phyloP scores from a whole-genome alignment of 1,284 basidiomycete genomes.

The Megacollybia platyphylla region DNA sequence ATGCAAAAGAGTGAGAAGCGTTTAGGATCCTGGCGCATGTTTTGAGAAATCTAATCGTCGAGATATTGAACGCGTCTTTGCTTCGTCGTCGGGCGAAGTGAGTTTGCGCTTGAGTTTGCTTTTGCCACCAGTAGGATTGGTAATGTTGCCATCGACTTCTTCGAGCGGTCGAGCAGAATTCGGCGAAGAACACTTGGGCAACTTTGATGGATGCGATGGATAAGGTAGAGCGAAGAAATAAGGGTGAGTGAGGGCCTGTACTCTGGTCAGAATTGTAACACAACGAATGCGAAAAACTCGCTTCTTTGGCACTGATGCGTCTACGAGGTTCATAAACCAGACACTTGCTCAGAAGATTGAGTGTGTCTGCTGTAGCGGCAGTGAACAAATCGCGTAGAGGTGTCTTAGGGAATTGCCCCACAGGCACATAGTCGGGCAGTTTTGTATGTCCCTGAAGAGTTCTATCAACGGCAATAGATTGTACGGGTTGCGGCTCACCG shows the following conservation, averaged over 20 bases:
- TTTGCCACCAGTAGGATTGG: slow-evolving; percentile 18
- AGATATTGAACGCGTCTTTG: slow-evolving; percentile 30
- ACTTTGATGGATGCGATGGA: slow-evolving; percentile 70
- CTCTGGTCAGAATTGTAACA: neutral
- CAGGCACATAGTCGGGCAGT: slow-evolving; percentile 80
- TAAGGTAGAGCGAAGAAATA: slow-evolving; percentile 73
- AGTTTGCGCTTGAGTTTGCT: slow-evolving; percentile 31
- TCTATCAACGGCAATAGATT: slow-evolving; percentile 1
- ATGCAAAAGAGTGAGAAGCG: slow-evolving; percentile 5
- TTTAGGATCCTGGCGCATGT: slow-evolving; percentile 17
- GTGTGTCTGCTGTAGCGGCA: slow-evolving; percentile 77
- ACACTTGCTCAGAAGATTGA: slow-evolving; percentile 75
- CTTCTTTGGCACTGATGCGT: slow-evolving; percentile 74
- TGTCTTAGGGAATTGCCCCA: slow-evolving; percentile 74
- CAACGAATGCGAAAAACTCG: slow-evolving; percentile 16
- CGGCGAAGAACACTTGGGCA: slow-evolving; percentile 60
- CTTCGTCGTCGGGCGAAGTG: slow-evolving; percentile 25
- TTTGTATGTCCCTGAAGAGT: slow-evolving; percentile 66
- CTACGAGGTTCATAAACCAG: slow-evolving; percentile 80
- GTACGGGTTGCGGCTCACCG: slow-evolving; percentile 32
- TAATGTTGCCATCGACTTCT: slow-evolving; percentile 60
- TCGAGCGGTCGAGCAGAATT: slow-evolving; percentile 45
- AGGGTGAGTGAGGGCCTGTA: neutral
- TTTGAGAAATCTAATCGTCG: slow-evolving; percentile 36
- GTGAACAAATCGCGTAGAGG: slow-evolving; percentile 82